phyloP scores from a whole-genome alignment of 306 rosid genomes.

The Pyrus bretschneideri region DNA sequence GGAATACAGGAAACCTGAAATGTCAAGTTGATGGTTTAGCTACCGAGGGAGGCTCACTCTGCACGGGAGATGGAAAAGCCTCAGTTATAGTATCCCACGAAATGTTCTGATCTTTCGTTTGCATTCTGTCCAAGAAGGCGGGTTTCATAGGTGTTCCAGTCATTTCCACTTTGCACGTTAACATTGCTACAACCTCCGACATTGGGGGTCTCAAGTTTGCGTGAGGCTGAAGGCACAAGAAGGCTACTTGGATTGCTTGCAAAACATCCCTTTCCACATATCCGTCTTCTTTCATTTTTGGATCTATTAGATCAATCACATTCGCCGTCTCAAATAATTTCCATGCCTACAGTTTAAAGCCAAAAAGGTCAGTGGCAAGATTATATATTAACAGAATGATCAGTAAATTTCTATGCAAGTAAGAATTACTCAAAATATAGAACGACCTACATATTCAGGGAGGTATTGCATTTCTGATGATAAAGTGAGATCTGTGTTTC shows the following conservation, averaged over 20 bases:
- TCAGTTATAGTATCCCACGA: slow-evolving; percentile 55
- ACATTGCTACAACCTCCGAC: slow-evolving; percentile 73
- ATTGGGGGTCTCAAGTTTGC: slow-evolving; percentile 69
- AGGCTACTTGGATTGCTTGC: slow-evolving; percentile 66
- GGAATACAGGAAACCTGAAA: neutral
- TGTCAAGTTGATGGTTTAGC: slow-evolving; percentile 12
- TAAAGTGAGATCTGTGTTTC: slow-evolving; percentile 68
- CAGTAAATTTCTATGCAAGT: neutral
- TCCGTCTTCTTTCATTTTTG: slow-evolving; percentile 44
- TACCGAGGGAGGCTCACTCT: slow-evolving; percentile 32
- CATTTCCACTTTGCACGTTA: slow-evolving; percentile 54
- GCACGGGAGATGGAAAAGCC: slow-evolving; percentile 33
- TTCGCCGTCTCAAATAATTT: slow-evolving; percentile 51
- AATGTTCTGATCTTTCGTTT: slow-evolving; percentile 25
- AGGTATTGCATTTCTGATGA: slow-evolving; percentile 80
- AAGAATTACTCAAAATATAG: neutral
- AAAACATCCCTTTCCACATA: slow-evolving; percentile 47
- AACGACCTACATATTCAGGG: slow-evolving; percentile 62
- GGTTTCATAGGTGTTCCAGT: slow-evolving; percentile 51
- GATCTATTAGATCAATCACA: slow-evolving; percentile 54
- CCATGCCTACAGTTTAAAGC: slow-evolving; percentile 50
- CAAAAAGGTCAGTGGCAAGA: neutral
- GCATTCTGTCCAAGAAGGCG: slow-evolving; percentile 46
- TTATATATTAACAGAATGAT: neutral
- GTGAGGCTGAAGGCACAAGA: slow-evolving; percentile 69